Conservation (phyloP, 345 rosid species). For the Nephelium lappaceum region DNA sequence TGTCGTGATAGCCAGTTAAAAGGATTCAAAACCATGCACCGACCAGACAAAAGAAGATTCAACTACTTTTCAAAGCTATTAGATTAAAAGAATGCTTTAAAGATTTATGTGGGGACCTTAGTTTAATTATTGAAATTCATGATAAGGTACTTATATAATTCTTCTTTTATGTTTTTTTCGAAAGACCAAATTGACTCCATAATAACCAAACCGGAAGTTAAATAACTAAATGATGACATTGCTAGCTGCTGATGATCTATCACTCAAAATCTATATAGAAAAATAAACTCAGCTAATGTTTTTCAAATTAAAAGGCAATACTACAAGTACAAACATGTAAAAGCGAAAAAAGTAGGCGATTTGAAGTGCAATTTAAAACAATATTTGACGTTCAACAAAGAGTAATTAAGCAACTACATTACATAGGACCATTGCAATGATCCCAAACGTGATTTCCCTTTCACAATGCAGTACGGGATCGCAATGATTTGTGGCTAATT, state of each 20-base stretch:
- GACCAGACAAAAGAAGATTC: no score
- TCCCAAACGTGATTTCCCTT: constrained; percentile 79
- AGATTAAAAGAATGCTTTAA: no score
- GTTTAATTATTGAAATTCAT: no score
- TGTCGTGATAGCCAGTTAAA: no score
- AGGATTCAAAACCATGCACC: no score
- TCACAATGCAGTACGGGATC: constrained; percentile 82
- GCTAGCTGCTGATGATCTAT: neutral
- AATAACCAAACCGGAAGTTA: neutral
- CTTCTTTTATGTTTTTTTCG: neutral
- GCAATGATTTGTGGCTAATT: no score
- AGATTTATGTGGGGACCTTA: no score
- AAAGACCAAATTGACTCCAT: neutral
- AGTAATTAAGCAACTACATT: constrained; percentile 14
- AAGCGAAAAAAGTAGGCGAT: neutral
- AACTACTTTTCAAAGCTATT: no score
- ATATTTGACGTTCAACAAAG: neutral
- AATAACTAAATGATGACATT: neutral
- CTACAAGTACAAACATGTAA: neutral
- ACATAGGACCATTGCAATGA: constrained; percentile 19
- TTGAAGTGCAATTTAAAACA: neutral
- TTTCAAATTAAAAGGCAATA: neutral
- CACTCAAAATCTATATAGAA: neutral
- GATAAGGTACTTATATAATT: no score
- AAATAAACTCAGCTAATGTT: neutral